These are phyloP conservation scores for Myxozyma vanderwaltii DNA, from an alignment of 805 yeast species.

Conservation along the genomic window DNA sequence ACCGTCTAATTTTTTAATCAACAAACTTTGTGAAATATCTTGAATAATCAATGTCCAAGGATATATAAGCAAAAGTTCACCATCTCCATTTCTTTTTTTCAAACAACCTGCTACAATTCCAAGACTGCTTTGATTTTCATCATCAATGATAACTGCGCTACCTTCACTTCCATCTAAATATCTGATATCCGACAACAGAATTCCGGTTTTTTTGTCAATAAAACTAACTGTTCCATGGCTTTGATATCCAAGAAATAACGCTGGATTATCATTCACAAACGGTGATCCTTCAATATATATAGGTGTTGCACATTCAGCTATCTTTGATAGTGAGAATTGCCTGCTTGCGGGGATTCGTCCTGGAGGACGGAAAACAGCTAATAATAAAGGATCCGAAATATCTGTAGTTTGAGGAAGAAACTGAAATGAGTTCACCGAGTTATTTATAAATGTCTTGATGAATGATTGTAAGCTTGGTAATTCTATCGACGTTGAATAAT, in stretches of 20 bases:
- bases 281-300: constrained; percentile 20
- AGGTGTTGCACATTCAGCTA: background rate
- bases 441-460: background rate
- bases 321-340: background rate
- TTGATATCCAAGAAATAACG: constrained; percentile 17
- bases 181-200: constrained; percentile 10
- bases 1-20: background rate
- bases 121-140: background rate
- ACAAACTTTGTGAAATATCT: background rate
- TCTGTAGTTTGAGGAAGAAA: constrained; percentile 3
- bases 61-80: constrained; percentile 18
- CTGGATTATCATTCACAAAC: constrained; percentile 14
- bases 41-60: constrained; percentile 17
- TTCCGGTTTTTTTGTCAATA: background rate
- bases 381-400: background rate
- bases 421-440: background rate
- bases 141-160: constrained; percentile 9
- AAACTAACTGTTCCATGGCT: constrained; percentile 5
- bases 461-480: constrained; percentile 2
- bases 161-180: constrained; percentile 25
- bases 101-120: constrained; percentile 23
- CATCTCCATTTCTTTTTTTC: constrained; percentile 17
- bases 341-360: background rate
- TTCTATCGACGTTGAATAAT: background rate
- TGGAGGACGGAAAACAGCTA: constrained; percentile 10